Evolutionary conservation across 257 asterid genomes (phyloP), one percentile per base, ranked within the genome.

Genomic region (Nicotiana undulata): DNA sequence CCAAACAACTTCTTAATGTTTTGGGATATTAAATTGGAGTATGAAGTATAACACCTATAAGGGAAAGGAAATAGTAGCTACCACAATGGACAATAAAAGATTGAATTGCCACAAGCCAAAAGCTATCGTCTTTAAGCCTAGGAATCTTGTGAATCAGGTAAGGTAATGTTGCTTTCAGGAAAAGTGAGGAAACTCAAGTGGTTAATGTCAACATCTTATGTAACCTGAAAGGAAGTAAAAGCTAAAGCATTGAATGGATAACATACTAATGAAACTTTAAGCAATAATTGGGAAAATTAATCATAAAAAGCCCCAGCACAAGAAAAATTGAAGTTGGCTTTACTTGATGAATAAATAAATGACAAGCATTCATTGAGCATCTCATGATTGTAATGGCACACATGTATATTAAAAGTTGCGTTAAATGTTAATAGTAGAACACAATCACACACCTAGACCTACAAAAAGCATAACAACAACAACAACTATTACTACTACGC

Each of bases 41-140:
- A 66, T 34, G 28, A 52, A 51, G 13, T 75, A 46, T 75, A 22
- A 63, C 11, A 12, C 59, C 34, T 32, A 79, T 29, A 6, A 49
- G 15, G 22, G 20, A 26, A 28, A 37, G 44, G 0, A 63, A 16
- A 40, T 53, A 79, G 12, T 16, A 59, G 24, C 79, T 90, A 93
- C 97, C 97, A 88, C 92, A 49, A 89, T 40, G 52, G 97, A 89
- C 80, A 90, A 63, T 70, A 91, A 81, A 80, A 93, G 92, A 88
- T 88, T 93, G 97, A 84, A 90, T 77, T 3, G 87, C 89, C 56
- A 87, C 86, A 63, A 93, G 94, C 97, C 97, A 93, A 82, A 93
- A 90, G 85, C 89, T 88, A 80, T 93, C 86, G 84, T 93, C 93
- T 80, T 89, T 88, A 31, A 97, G 88, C 40, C 91, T 86, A 11